Evolutionary conservation across 176 grass and related monocot genomes (phyloP).

Genomic region (Luzula sylvatica): DNA sequence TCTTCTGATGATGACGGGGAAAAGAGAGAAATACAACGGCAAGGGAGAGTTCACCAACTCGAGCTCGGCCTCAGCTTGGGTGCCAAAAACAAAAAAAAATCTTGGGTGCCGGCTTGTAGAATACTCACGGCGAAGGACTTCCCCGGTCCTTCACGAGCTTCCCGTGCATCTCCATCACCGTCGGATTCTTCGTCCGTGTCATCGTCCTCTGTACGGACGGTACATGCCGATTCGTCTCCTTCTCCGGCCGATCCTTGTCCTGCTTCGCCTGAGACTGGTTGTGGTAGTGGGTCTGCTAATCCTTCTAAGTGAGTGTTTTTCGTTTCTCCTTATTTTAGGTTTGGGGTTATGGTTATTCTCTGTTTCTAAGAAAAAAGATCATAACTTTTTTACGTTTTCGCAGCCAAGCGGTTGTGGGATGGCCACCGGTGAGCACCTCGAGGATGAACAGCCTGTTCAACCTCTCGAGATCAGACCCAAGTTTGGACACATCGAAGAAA

Average conservation of each 20-base stretch:
- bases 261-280: constrained; percentile 13
- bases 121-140: constrained; percentile 31
- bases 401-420: constrained; percentile 36
- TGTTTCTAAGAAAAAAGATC: not conserved
- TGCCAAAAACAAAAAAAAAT: constrained; percentile 10
- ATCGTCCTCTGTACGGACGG: constrained; percentile 2
- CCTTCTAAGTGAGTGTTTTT: constrained; percentile 13
- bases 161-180: constrained; percentile 6
- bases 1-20: not conserved
- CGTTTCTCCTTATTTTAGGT: not conserved
- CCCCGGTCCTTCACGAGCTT: constrained; percentile 1
- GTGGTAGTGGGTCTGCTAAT: constrained; percentile 15
- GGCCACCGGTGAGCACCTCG: constrained; percentile 35
- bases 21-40: not conserved
- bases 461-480: constrained; percentile 18
- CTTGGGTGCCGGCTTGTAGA: not conserved
- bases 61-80: constrained; percentile 35
- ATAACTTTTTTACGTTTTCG: not conserved
- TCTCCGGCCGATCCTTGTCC: not conserved
- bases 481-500: constrained; percentile 13
- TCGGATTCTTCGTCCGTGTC: constrained; percentile 21
- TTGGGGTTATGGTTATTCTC: not conserved
- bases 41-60: constrained; percentile 6
- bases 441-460: constrained; percentile 44
- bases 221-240: not conserved